Percentiles rank a stretch among this genome's conserved stretches.
Conservation (phyloP, 257 asterid species). For the Knoxia roxburghii region DNA sequence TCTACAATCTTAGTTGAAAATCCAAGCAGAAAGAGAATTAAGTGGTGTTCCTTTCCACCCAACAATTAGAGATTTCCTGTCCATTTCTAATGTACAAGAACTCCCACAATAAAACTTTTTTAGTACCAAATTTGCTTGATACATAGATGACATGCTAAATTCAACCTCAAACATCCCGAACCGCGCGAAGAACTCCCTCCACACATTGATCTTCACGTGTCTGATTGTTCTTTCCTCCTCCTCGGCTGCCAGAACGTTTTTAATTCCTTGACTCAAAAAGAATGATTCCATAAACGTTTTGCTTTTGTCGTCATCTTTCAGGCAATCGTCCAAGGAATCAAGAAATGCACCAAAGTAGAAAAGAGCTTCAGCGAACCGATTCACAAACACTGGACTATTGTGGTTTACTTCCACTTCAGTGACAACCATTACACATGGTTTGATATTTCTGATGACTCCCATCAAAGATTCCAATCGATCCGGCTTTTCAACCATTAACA, state of each 20-base stretch:
- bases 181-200: conserved; percentile 40
- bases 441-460: conserved; percentile 18
- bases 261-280: conserved; percentile 17
- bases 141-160: conserved; percentile 36
- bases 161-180: conserved; percentile 32
- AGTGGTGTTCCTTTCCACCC: conserved; percentile 46
- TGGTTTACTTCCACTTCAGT: conserved; percentile 21
- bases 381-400: conserved; percentile 21
- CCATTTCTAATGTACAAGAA: conserved; percentile 32
- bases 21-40: conserved; percentile 5
- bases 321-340: conserved; percentile 24
- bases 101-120: conserved; percentile 27
- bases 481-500: conserved; percentile 29
- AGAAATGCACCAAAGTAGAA: conserved; percentile 27
- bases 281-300: conserved; percentile 21
- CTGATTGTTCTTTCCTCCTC: conserved; percentile 39
- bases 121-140: conserved; percentile 37
- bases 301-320: conserved; percentile 17
- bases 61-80: conserved; percentile 34
- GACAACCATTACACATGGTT: conserved; percentile 21
- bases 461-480: conserved; percentile 29
- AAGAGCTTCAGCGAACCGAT: conserved; percentile 30
- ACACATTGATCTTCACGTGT: conserved; percentile 28
- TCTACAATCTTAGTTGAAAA: neutral
- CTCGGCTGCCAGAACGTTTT: conserved; percentile 28